Conservation (phyloP, 75 land plant genomes). For the Cunninghamia lanceolata region DNA sequence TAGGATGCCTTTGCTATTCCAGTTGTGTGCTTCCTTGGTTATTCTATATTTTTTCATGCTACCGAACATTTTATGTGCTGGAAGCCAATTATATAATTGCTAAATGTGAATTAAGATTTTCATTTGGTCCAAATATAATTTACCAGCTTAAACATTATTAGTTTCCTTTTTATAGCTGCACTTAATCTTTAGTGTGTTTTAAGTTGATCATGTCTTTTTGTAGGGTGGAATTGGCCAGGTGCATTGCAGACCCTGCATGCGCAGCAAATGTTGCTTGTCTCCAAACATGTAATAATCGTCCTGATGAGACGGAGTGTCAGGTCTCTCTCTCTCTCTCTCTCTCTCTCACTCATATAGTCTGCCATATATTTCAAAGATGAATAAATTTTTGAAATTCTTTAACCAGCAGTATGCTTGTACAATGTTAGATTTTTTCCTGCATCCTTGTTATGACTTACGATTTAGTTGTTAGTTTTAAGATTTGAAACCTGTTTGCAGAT, state of each 20-base stretch:
- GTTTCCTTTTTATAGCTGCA: not conserved
- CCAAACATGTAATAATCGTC: constrained; percentile 91
- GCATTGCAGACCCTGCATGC: constrained; percentile 86
- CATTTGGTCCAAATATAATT: constrained; percentile 9
- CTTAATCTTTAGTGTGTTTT: not conserved
- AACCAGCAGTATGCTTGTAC: not conserved
- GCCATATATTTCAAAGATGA: not conserved
- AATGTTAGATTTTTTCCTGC: not conserved
- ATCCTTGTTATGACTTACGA: not conserved
- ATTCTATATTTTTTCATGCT: constrained; percentile 22
- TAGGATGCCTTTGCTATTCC: not conserved
- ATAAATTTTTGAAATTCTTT: not conserved
- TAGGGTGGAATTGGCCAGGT: constrained; percentile 40
- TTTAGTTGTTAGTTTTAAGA: not conserved
- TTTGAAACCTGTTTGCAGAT: constrained; percentile 49
- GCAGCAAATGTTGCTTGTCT: constrained; percentile 96
- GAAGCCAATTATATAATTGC: not conserved
- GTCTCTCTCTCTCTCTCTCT: constrained; percentile 25
- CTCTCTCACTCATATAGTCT: not conserved
- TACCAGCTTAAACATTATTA: not conserved
- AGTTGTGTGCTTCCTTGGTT: not conserved
- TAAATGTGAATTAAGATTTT: constrained; percentile 27
- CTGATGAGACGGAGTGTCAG: constrained; percentile 99
- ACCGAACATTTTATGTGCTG: not conserved
- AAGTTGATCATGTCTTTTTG: not conserved